Evolutionary conservation across 768 basidiomycete species (phyloP), one percentile per base, ranked within the genome.

Genomic region (Phlebiopsis flavidoalba): DNA sequence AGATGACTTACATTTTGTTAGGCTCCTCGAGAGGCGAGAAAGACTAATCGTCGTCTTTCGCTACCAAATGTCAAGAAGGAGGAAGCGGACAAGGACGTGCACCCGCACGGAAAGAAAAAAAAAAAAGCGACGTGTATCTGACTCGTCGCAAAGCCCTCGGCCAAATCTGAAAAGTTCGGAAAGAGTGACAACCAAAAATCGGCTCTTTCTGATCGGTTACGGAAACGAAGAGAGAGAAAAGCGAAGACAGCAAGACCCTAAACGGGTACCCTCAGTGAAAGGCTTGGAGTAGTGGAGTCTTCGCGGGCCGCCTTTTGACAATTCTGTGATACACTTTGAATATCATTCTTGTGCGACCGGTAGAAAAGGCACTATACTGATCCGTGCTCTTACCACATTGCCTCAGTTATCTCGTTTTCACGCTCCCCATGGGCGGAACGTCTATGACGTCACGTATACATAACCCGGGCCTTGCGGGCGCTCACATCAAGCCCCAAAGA

Each of bases 151-250:
- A n/a, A n/a, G 17, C 35, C 21, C 40, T 24, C 36, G 36, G 50
- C 22, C 61, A 71, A 47, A 50, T 10, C 40, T 43, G 52, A 53
- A 12, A 53, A 36, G 8, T 11, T 33, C 19, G 57, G 64, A 63
- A 61, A 63, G 67, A 55, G 71, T 1, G 77, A 76, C 24, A 77
- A 80, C 40, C n/a, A n/a, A 75, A 76, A 1, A 65, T 92, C 40
- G 90, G 91, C 6, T 79, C 85, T n/a, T n/a, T 7, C 65, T 93
- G 36, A 94, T 94, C 64, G 91, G 92, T n/a, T n/a, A 14, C 78
- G 89, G 67, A 94, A 93, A 75, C 80, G 92, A 57, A 88, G 86
- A 68, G 81, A 87, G 71, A 76, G 86, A 50, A 88, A 82, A 71
- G 71, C 65, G 22, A 71, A 69, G 58, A n/a, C 64, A 52, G 43